Evolutionary conservation across 495 filamentous ascomycete genomes (phyloP).

Genomic region (Neurospora sublineolata): DNA sequence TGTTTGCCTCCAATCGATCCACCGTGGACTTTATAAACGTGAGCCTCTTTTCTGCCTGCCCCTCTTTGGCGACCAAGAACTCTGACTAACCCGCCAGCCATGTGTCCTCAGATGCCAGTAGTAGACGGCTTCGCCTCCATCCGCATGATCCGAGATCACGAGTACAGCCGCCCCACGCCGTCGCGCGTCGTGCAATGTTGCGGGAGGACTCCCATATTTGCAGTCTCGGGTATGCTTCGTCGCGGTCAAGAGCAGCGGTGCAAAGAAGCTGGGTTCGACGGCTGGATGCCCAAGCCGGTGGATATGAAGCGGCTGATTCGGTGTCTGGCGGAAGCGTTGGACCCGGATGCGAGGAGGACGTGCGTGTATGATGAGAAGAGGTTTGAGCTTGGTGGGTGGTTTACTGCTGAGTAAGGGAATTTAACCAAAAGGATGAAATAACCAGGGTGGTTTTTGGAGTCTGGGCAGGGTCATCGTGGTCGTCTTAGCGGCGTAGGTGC

Average conservation of each 20-base stretch:
- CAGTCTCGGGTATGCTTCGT: constrained; percentile 12
- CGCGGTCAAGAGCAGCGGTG: constrained; percentile 10
- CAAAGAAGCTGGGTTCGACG: constrained; percentile 41
- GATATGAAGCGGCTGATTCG: constrained; percentile 38
- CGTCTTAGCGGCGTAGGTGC: not conserved
- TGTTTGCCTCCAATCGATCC: constrained; percentile 30
- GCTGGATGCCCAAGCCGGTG: constrained; percentile 63
- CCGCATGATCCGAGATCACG: constrained; percentile 10
- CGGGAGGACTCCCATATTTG: constrained; percentile 14
- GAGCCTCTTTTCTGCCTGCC: not conserved
- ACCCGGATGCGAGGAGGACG: not conserved
- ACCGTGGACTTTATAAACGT: constrained; percentile 16
- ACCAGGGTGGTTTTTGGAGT: not conserved
- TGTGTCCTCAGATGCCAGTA: constrained; percentile 10
- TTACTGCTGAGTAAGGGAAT: not conserved
- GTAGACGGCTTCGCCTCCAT: constrained; percentile 14
- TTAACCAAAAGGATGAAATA: no score
- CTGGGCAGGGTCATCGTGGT: not conserved
- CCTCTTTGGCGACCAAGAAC: not conserved
- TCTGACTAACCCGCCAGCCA: not conserved
- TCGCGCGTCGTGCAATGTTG: constrained; percentile 11
- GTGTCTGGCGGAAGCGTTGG: constrained; percentile 8
- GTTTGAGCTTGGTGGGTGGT: constrained; percentile 17
- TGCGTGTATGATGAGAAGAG: constrained; percentile 6
- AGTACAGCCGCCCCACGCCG: constrained; percentile 5